Percentiles rank a stretch among this genome's conserved stretches.
These are phyloP conservation scores for Piper longum DNA, from an alignment of 164 flowering plant genomes.

Conservation along the genomic window DNA sequence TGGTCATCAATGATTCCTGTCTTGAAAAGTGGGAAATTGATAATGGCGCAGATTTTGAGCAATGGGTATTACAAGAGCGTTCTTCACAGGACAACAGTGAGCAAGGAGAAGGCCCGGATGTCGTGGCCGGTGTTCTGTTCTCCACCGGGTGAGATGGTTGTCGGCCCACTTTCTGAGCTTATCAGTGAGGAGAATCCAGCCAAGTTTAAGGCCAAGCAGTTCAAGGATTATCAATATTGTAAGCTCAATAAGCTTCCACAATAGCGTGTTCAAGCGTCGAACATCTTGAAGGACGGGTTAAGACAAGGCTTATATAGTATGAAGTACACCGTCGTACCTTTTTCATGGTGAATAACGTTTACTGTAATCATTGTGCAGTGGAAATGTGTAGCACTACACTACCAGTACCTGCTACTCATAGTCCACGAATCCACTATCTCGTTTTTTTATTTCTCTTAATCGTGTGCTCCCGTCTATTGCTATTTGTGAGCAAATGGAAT, in stretches of 20 bases:
- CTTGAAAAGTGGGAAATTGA: background rate
- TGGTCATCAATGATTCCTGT: background rate
- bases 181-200: conserved; percentile 33
- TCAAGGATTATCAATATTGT: conserved; percentile 46
- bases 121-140: conserved; percentile 54
- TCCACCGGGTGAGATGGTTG: conserved; percentile 36
- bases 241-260: conserved; percentile 74
- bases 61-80: conserved; percentile 47
- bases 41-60: conserved; percentile 31
- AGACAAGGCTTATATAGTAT: background rate
- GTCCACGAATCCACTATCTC: too few relatives aligned
- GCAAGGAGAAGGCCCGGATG: conserved; percentile 47
- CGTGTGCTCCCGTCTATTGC: too few relatives aligned
- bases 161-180: conserved; percentile 62
- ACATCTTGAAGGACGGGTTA: background rate
- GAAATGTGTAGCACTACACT: too few relatives aligned
- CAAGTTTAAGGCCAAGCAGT: conserved; percentile 52
- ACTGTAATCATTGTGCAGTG: too few relatives aligned
- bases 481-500: too few relatives aligned
- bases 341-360: too few relatives aligned
- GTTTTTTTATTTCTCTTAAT: too few relatives aligned
- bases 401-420: too few relatives aligned
- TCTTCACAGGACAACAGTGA: conserved; percentile 36
- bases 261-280: conserved; percentile 4
- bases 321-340: too few relatives aligned